Base-by-base conservation (phyloP, 441 rosid species). In the Gossypium lobatum region DNA sequence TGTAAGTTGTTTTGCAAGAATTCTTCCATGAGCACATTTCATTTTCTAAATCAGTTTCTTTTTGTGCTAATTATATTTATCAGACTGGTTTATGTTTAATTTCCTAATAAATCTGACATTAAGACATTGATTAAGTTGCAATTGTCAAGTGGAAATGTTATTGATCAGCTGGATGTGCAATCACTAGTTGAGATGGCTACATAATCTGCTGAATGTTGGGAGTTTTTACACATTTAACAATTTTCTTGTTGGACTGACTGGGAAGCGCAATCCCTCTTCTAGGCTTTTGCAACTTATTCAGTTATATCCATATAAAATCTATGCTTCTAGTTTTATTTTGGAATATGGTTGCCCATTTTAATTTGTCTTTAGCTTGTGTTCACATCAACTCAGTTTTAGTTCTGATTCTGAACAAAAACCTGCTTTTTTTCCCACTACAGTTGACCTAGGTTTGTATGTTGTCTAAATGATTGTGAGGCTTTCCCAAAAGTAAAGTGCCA, bases 1-100 rank as follows among this genome's bases (percentile, higher is more conserved):
- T 82, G 99, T 96, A 88, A 89, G 98, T 87, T 74, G 72, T 78
- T 77, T 70, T 75, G 66, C 59, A 82, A 52, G 68, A 75, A 52
- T 58, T 70, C 66, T 80, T 67, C 34, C 74, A 21, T 70, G 64
- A 34, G 75, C 54, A 45, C 53, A 54, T 70, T 28, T 70, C 18
- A 17, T 18, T 69, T 17, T 4, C 34, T 46, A 53, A 53, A 53
- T 54, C 62, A 11, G 2, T 70, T 28, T 25, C 45, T 66, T 77
- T 75, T 77, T 1, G 50, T 61, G 50, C 45, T 73, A 50, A 13
- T 28, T 61, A 34, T 6, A 20, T 48, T 62, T 62, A 11, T 37
- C 34, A 37, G 54, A 71, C 54, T 20, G 34, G 25, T 71, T 34
- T 71, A 21, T 21, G 21, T 39, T 42, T 57, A 57, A 14, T 71